These are phyloP conservation scores for Papilionanthe hybrid DNA, from an alignment of 116 monocot species.

Conservation along the genomic window DNA sequence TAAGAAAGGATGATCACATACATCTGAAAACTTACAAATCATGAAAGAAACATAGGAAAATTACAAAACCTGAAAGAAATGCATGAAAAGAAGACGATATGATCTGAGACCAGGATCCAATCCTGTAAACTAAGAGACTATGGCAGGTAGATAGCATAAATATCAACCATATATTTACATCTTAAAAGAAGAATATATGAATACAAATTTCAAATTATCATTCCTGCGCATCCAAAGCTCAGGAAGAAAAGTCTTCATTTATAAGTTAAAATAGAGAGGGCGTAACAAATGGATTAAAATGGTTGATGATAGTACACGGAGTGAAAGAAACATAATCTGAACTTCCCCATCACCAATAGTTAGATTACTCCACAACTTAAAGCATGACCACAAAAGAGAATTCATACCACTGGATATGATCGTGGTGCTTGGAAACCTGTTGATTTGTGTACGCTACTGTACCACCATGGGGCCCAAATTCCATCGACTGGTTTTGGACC, in stretches of 20 bases:
- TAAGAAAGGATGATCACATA: neutral
- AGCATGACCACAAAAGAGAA: conserved; percentile 5
- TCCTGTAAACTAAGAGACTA: neutral
- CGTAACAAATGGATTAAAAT: neutral
- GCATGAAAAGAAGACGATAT: neutral
- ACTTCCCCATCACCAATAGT: neutral
- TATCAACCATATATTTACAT: neutral
- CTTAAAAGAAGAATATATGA: neutral
- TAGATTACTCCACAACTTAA: neutral
- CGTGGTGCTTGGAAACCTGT: conserved; percentile 54
- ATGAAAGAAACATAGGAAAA: neutral
- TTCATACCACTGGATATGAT: conserved; percentile 47
- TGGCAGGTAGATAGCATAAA: neutral
- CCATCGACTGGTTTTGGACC: conserved; percentile 83
- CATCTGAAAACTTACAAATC: neutral
- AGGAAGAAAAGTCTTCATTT: neutral
- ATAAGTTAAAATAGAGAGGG: neutral
- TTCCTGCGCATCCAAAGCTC: neutral
- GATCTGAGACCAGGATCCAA: neutral
- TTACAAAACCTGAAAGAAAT: neutral
- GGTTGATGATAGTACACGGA: neutral
- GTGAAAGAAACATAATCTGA: neutral
- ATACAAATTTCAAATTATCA: neutral
- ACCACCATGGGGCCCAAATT: conserved; percentile 99
- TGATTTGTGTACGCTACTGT: conserved; percentile 76